Evolutionary conservation across 2,329 filamentous ascomycete species (phyloP).

Genomic region (Trichoderma guizhouense): DNA sequence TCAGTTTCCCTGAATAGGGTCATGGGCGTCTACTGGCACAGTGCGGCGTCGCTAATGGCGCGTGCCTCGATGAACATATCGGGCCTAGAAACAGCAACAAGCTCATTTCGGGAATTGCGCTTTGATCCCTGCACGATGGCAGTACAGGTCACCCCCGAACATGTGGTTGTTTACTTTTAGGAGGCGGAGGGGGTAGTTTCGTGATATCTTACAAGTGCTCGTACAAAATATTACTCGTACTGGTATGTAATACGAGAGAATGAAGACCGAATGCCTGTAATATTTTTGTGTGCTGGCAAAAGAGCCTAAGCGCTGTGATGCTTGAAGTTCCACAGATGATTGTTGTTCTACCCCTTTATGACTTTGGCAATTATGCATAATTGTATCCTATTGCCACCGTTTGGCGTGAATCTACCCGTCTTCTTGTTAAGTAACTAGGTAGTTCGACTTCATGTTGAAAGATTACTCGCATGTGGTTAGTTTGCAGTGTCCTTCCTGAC

Average conservation of each 20-base stretch:
- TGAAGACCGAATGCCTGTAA: neutral
- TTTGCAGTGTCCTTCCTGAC: neutral
- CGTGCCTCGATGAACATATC: neutral
- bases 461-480: neutral
- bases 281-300: neutral
- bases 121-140: neutral
- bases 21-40: neutral
- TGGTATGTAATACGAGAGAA: neutral
- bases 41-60: neutral
- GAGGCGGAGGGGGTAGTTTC: neutral
- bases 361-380: neutral
- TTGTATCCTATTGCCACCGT: neutral
- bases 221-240: neutral
- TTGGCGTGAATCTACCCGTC: neutral
- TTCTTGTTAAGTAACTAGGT: neutral
- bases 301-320: neutral
- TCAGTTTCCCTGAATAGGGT: neutral
- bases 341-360: neutral
- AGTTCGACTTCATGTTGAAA: neutral
- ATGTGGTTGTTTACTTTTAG: conserved; percentile 1
- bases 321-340: neutral
- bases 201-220: neutral
- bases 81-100: neutral
- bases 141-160: neutral
- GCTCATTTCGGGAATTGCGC: conserved; percentile 8